A percentile compares a stretch with the other conserved stretches of the same genome.
phyloP scores from a whole-genome alignment of 208 protist genomes.

The Trypanosoma congolense region DNA sequence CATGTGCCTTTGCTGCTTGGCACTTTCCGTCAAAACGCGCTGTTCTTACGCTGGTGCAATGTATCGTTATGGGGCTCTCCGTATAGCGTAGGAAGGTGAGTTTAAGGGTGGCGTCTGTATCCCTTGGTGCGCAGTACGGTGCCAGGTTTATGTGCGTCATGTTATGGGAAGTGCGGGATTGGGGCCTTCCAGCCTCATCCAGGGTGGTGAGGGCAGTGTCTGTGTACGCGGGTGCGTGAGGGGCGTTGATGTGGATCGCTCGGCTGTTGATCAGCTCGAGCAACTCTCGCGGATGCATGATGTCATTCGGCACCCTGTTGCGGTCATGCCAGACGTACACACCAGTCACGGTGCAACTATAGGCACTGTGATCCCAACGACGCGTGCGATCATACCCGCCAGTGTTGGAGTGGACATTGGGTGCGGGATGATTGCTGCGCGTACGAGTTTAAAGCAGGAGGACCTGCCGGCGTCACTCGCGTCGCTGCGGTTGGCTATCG shows the following conservation, averaged over 20 bases:
- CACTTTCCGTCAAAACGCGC: too few species aligned
- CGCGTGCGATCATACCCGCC: conserved; percentile 71
- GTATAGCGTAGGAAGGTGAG: too few species aligned
- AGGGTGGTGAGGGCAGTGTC: conserved; percentile 26
- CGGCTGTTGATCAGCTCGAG: conserved; percentile 47
- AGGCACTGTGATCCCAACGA: conserved; percentile 82
- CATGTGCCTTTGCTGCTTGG: too few species aligned
- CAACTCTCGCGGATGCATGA: conserved; percentile 44
- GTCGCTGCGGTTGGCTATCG: conserved; percentile 66
- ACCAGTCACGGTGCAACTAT: conserved; percentile 78
- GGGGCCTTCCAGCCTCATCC: conserved; percentile 23
- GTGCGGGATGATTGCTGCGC: conserved; percentile 85
- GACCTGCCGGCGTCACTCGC: conserved; percentile 60
- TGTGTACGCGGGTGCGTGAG: conserved; percentile 59
- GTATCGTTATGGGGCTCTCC: too few species aligned
- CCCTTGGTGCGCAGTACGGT: too few species aligned
- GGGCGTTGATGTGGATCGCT: conserved; percentile 56
- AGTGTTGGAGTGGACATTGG: conserved; percentile 89
- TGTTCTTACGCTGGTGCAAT: too few species aligned
- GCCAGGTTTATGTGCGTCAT: too few species aligned
- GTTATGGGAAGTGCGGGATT: background rate
- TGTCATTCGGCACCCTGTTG: conserved; percentile 65
- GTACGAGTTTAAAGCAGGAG: conserved; percentile 58
- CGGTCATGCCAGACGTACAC: conserved; percentile 89
- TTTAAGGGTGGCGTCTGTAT: too few species aligned